These are phyloP conservation scores for Phaeoacremonium minimum DNA, from an alignment of 2,329 filamentous ascomycete species.

Conservation along the genomic window DNA sequence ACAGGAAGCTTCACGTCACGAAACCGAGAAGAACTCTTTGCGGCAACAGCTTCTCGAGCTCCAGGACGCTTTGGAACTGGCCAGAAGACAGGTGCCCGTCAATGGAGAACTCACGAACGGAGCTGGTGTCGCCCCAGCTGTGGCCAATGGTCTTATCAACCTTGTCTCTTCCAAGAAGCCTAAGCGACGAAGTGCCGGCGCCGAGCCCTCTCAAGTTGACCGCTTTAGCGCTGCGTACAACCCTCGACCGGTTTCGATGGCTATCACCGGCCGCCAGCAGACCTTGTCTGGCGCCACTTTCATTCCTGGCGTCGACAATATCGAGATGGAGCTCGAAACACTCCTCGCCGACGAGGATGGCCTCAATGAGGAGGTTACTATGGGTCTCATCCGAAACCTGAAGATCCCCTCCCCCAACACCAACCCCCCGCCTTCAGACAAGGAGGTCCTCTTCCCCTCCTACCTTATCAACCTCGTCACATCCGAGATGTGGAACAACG, in stretches of 20 bases:
- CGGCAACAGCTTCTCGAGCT: constrained; percentile 86
- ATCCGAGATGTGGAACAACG: constrained; percentile 99
- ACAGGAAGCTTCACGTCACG: constrained; percentile 68
- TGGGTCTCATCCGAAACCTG: constrained; percentile 92
- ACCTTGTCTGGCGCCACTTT: constrained; percentile 69
- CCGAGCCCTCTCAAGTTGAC: constrained; percentile 79
- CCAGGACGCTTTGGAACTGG: constrained; percentile 86
- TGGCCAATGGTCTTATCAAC: constrained; percentile 82
- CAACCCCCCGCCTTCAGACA: constrained; percentile 88
- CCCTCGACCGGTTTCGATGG: constrained; percentile 94
- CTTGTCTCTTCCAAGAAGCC: constrained; percentile 93
- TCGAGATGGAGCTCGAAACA: constrained; percentile 91
- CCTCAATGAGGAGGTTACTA: constrained; percentile 93
- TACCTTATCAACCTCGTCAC: constrained; percentile 99
- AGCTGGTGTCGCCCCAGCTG: constrained; percentile 41
- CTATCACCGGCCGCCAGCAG: constrained; percentile 68
- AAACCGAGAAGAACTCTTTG: constrained; percentile 80
- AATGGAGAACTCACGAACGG: constrained; percentile 70
- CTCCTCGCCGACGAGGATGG: constrained; percentile 93
- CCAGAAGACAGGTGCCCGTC: constrained; percentile 71
- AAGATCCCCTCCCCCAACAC: constrained; percentile 90
- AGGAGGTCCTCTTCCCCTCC: constrained; percentile 96
- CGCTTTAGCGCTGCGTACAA: constrained; percentile 91
- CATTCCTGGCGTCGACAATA: constrained; percentile 77
- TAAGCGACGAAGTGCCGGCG: constrained; percentile 87